Base-by-base conservation (phyloP, 768 basidiomycete species). In the Coprinopsis marcescibilis region DNA sequence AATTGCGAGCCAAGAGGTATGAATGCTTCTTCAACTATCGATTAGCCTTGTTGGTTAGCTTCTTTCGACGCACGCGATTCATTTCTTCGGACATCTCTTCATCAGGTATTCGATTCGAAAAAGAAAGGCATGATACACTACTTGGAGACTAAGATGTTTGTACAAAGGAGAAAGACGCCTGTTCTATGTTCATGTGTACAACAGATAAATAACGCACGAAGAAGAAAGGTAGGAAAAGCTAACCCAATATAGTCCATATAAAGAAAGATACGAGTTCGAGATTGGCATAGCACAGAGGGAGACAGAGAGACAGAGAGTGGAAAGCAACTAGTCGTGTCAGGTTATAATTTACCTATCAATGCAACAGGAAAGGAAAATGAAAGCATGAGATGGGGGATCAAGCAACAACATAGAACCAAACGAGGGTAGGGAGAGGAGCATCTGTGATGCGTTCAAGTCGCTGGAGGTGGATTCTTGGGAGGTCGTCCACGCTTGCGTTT, bases 401-500 rank as follows among this genome's bases (percentile, higher is more conserved):
- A 43, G 3, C 19, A 50, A 43, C 35, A 44, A 39, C 49, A 34
- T 40, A 37, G 42, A n/a, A 33, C 26, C 20, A 14, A 53, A 47
- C 42, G 48, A 43, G 37, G 41, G 49, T 36, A 46, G 53, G 49
- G 34, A 36, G 29, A 52, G 51, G 48, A 57, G 35, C 35, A 36
- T 8, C 41, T 33, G 29, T 24, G 35, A 50, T 44, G 44, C 34
- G 50, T 52, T 54, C 30, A 61, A 40, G 53, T 47, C 26, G 65
- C 46, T 57, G 75, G 11, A 25, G 40, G 40, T 12, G 40, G 30
- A 25, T 49, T 74, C 70, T 76, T 76, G 65, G 82, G 77, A 57
- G 85, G 86, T 57, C 85, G 75, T 45, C 85, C 84, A 52, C 85
- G 73, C 68, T 81, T 87, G 76, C 75, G 85, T 74, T 80, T 80